Conservation (phyloP, 495 filamentous ascomycete genomes). For the Bathelium albidoporum region DNA sequence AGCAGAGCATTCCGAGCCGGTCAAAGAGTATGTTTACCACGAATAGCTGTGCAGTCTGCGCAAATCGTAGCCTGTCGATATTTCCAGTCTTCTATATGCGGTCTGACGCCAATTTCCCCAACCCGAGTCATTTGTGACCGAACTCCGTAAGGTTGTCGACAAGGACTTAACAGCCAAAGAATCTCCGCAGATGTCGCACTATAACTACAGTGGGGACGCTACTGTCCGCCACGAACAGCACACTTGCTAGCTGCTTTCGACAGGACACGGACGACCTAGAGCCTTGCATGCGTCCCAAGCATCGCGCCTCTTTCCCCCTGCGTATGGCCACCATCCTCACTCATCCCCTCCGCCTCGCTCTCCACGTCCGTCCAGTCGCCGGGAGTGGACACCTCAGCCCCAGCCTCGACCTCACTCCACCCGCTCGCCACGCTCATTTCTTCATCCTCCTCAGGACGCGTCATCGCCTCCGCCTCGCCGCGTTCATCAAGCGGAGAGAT, state of each 20-base stretch:
- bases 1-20: too few species aligned
- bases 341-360: not conserved
- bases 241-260: not conserved
- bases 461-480: not conserved
- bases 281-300: not conserved
- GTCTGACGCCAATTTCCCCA: too few species aligned
- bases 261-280: too few species aligned
- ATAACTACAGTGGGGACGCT: too few species aligned
- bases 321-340: not conserved
- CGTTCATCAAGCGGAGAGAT: not conserved
- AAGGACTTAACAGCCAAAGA: too few species aligned
- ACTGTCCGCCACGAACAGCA: not conserved
- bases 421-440: not conserved
- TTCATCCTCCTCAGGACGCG: not conserved
- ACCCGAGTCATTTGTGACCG: too few species aligned
- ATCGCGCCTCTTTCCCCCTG: not conserved
- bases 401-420: slow-evolving; percentile 6
- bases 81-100: too few species aligned
- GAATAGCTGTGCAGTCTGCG: too few species aligned
- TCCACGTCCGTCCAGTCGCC: not conserved
- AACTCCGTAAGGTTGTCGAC: too few species aligned
- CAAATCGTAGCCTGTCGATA: too few species aligned
- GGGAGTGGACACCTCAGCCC: slow-evolving; percentile 4
- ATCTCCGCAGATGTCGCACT: too few species aligned
- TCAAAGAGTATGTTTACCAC: too few species aligned